Conservation (phyloP, 2,329 filamentous ascomycete species). For the Orbilia javanica region DNA sequence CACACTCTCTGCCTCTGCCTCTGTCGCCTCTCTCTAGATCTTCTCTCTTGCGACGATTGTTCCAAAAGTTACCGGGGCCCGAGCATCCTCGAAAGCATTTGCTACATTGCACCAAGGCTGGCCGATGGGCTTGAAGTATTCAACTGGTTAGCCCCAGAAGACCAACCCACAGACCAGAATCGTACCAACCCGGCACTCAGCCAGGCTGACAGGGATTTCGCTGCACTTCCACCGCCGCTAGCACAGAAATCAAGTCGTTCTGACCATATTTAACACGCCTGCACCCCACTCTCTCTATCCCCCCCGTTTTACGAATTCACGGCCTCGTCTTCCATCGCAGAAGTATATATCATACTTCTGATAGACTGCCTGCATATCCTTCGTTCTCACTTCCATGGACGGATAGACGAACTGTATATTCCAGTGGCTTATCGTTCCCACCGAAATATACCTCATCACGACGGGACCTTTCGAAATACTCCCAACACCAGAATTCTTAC, state of each 20-base stretch:
- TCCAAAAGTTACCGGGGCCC: not conserved
- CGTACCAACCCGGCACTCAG: constrained; percentile 52
- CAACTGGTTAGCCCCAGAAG: not conserved
- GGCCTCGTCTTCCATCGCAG: not conserved
- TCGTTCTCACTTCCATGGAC: not conserved
- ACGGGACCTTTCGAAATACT: constrained; percentile 14
- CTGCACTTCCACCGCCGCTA: constrained; percentile 11
- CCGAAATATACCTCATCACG: constrained; percentile 17
- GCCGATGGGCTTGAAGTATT: constrained; percentile 30
- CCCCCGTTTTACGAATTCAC: not conserved
- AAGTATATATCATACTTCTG: constrained; percentile 25
- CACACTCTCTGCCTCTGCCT: not conserved
- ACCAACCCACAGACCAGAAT: constrained; percentile 27
- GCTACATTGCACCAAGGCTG: constrained; percentile 30
- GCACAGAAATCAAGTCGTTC: constrained; percentile 44
- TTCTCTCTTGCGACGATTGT: constrained; percentile 15
- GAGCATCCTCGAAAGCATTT: not conserved
- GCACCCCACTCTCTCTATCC: constrained; percentile 32
- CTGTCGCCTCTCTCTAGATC: not conserved
- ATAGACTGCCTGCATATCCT: not conserved
- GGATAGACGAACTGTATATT: constrained; percentile 9
- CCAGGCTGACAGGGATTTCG: constrained; percentile 57
- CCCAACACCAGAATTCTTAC: constrained; percentile 1
- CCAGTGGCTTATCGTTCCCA: constrained; percentile 1
- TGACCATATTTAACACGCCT: constrained; percentile 40